These are phyloP conservation scores for Xylaria curta DNA, from an alignment of 495 filamentous ascomycete genomes.

Conservation along the genomic window DNA sequence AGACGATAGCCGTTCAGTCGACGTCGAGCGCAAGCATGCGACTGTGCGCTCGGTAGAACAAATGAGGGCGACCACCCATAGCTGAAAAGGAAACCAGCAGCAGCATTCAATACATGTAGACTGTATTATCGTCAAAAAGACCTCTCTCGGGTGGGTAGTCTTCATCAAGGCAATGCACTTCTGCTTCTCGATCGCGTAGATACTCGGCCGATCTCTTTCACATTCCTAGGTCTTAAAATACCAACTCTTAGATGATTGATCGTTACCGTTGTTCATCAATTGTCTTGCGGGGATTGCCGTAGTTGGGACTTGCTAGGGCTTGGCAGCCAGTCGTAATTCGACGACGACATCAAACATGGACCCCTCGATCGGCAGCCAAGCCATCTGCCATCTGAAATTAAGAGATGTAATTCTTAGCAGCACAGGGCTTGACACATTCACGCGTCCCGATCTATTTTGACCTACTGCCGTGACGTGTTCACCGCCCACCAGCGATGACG, in stretches of 20 bases:
- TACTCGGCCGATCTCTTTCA: neutral
- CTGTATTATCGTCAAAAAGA: neutral
- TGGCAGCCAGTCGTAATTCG: neutral
- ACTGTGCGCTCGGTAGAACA: neutral
- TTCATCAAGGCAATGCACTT: neutral
- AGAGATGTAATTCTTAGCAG: neutral
- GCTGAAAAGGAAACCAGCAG: neutral
- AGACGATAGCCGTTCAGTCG: neutral
- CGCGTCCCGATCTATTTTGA: neutral
- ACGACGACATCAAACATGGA: constrained; percentile 6
- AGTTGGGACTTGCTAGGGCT: neutral
- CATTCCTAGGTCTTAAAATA: neutral
- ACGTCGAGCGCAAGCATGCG: neutral
- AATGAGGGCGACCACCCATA: neutral
- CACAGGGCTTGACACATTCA: neutral
- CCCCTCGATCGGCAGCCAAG: constrained; percentile 10
- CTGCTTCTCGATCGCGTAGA: neutral
- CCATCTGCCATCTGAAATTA: constrained; percentile 14
- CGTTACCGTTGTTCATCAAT: neutral
- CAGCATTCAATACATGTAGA: neutral
- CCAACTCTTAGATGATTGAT: neutral
- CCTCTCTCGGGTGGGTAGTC: neutral
- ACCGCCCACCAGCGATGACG: neutral
- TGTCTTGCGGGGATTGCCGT: neutral
- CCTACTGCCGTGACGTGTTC: neutral